Evolutionary conservation across 495 filamentous ascomycete genomes (phyloP).

Genomic region (Penicillium salamii): DNA sequence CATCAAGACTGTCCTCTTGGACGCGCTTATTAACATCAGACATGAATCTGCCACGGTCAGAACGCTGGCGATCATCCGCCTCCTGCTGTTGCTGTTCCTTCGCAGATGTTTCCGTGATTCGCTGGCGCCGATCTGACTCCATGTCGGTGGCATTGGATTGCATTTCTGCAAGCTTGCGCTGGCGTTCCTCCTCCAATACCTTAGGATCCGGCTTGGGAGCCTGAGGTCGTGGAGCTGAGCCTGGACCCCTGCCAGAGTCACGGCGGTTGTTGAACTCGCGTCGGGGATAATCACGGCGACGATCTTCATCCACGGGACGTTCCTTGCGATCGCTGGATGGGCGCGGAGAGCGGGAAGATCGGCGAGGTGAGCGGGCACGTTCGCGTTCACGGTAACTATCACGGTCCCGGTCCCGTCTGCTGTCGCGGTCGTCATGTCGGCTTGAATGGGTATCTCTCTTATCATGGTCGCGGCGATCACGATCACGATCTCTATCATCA

Average conservation of each 20-base stretch:
- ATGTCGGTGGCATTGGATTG: slow-evolving; percentile 77
- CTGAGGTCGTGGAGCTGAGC: slow-evolving; percentile 5
- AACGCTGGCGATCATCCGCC: slow-evolving; percentile 53
- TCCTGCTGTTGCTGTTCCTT: slow-evolving; percentile 62
- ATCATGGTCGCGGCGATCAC: slow-evolving; percentile 17
- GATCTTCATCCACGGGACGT: slow-evolving; percentile 4
- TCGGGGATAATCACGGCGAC: slow-evolving; percentile 16
- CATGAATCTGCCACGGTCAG: slow-evolving; percentile 41
- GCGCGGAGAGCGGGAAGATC: slow-evolving; percentile 11
- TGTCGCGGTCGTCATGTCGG: slow-evolving; percentile 26
- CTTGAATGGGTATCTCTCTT: slow-evolving; percentile 18
- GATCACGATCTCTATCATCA: slow-evolving; percentile 22
- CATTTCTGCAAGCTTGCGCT: slow-evolving; percentile 78
- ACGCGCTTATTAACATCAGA: slow-evolving; percentile 38
- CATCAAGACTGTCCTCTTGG: slow-evolving; percentile 42
- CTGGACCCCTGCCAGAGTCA: slow-evolving; percentile 19
- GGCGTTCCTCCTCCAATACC: slow-evolving; percentile 39
- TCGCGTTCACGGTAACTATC: slow-evolving; percentile 1
- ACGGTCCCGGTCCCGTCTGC: slow-evolving; percentile 24
- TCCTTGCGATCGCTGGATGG: slow-evolving; percentile 11
- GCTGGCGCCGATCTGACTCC: slow-evolving; percentile 67
- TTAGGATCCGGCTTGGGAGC: slow-evolving; percentile 20
- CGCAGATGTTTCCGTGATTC: slow-evolving; percentile 64
- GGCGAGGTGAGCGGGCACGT: slow-evolving; percentile 2
- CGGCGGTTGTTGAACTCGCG: slow-evolving; percentile 15